Percentiles rank a stretch among this genome's conserved stretches.
These are phyloP conservation scores for Hypoxylon sp. DNA, from an alignment of 2,329 filamentous ascomycete genomes.

Conservation along the genomic window DNA sequence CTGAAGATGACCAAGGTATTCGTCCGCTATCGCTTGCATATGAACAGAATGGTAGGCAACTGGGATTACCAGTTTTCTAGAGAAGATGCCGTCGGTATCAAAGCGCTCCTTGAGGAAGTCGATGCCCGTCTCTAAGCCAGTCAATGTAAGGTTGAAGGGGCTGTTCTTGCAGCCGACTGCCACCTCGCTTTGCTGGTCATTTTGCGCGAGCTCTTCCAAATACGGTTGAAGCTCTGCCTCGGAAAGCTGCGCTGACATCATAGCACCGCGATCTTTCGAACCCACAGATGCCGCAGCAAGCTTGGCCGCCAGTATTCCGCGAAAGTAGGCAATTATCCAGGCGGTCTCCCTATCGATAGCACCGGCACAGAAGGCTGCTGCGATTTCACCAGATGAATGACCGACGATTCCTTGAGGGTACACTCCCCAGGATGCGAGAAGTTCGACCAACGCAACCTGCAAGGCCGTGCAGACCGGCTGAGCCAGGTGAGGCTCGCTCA, in stretches of 20 bases:
- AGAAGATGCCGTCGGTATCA: constrained; percentile 5
- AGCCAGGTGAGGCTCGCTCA: background rate
- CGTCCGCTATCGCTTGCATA: constrained; percentile 8
- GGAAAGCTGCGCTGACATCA: constrained; percentile 40
- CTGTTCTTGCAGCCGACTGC: constrained; percentile 14
- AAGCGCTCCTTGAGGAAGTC: constrained; percentile 2
- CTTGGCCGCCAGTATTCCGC: constrained; percentile 20
- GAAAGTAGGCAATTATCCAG: constrained; percentile 38
- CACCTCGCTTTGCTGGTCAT: background rate
- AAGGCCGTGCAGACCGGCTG: constrained; percentile 37
- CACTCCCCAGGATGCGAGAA: constrained; percentile 36
- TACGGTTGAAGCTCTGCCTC: constrained; percentile 5
- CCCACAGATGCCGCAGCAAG: background rate
- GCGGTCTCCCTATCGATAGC: constrained; percentile 34
- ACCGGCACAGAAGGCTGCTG: constrained; percentile 59
- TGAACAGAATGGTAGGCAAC: constrained; percentile 14
- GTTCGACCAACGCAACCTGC: constrained; percentile 37
- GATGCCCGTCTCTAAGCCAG: constrained; percentile 8
- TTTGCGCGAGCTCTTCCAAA: background rate
- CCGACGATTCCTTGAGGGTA: constrained; percentile 31
- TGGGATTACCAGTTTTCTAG: constrained; percentile 10
- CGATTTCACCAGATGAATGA: constrained; percentile 58
- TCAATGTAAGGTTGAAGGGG: constrained; percentile 14
- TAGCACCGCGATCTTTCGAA: constrained; percentile 24
- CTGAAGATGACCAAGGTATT: constrained; percentile 7